Percentiles rank a stretch among this genome's conserved stretches.
Conservation (phyloP, 805 yeast species). For the Candida dajiaensis region DNA sequence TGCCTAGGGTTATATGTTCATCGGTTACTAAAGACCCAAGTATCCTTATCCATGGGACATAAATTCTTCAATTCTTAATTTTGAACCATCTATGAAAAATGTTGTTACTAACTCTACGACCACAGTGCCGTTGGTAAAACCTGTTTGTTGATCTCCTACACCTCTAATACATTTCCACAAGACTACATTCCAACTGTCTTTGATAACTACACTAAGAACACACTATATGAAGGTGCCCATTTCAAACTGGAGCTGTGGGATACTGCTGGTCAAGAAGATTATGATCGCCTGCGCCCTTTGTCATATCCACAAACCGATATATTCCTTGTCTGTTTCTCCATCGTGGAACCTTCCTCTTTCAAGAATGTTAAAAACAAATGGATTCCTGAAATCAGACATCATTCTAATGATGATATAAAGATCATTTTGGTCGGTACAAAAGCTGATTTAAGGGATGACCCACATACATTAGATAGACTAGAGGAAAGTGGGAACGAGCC, state of each 20-base stretch:
- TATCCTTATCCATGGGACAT: background rate
- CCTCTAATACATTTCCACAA: conserved; percentile 88
- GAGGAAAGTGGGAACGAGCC: conserved; percentile 59
- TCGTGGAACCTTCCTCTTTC: conserved; percentile 74
- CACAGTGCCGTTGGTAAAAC: conserved; percentile 89
- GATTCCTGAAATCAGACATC: conserved; percentile 85
- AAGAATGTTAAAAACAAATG: conserved; percentile 76
- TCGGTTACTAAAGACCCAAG: background rate
- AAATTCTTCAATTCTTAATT: too few species aligned
- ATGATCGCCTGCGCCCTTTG: conserved; percentile 82
- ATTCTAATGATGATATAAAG: conserved; percentile 64
- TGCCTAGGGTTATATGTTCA: background rate
- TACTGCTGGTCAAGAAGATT: conserved; percentile 93
- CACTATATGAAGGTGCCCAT: conserved; percentile 75
- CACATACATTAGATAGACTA: conserved; percentile 59
- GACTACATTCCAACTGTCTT: conserved; percentile 94
- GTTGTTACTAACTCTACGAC: conserved; percentile 6
- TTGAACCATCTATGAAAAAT: too few species aligned
- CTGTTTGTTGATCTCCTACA: conserved; percentile 79
- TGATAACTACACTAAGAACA: conserved; percentile 85
- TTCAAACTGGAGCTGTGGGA: conserved; percentile 89
- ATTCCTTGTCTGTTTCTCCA: conserved; percentile 79
- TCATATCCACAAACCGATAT: conserved; percentile 92
- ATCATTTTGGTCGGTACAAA: conserved; percentile 85
- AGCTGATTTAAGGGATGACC: conserved; percentile 77